Base-by-base conservation (phyloP, 192 early-diverging fungal genomes). In the Borealophlyctis nickersoniae region DNA sequence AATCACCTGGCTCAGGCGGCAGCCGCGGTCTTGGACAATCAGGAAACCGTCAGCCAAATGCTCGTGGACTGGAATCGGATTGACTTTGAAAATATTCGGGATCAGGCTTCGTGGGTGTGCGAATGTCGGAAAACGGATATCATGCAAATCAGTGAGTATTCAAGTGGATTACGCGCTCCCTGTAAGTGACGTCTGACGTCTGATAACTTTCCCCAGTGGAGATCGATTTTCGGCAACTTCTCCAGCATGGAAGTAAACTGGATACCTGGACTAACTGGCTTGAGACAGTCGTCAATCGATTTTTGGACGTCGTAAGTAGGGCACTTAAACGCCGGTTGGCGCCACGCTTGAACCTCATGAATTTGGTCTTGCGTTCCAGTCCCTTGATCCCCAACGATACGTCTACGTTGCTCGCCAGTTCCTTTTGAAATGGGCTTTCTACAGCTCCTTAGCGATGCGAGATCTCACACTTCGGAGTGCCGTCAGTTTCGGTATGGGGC, bases 51-150 rank as follows among this genome's bases (percentile, higher is more conserved):
- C 26, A 39, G 36, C n/a, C 53, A 49, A 11, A 75, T 82, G 69
- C 48, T 63, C 2, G 26, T 28, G 9, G 77, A 82, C 28, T 82
- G 80, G 80, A 68, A 70, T 23, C 19, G 45, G 4, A 63, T 80
- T 33, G 80, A 82, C 26, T 61, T 82, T 58, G 77, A 69, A 26
- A 59, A 55, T 31, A 63, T 82, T 31, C 51, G 65, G 14, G 77
- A 79, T 22, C 80, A 82, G 54, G 71, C 64, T 13, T 55, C 72
- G 9, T 82, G 80, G 80, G 63, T 80, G 24, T 76, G 75, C 58
- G 80, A 82, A 36, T 80, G 78, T 45, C 71, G 70, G 19, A 61
- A 66, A 24, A 50, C 36, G 4, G 71, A 77, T 30, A 66, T 82
- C 14, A 57, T 62, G 55, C 66, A 73, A 39, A 73, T 77, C 26